Conservation (phyloP, 495 filamentous ascomycete genomes). For the Penicillium cataractarum region DNA sequence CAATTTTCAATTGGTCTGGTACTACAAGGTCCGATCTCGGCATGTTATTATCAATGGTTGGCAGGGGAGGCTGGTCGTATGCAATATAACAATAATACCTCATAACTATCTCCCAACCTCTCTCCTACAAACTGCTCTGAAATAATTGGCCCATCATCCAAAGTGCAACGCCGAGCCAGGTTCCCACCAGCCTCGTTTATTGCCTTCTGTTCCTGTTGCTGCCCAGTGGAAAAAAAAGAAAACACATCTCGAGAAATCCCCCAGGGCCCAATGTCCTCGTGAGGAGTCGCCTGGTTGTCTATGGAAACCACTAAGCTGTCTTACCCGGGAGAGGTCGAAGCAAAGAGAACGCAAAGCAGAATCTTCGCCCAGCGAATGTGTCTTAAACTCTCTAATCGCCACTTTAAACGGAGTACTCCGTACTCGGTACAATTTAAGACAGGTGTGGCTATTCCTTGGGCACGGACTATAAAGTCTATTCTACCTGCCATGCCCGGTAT, state of each 20-base stretch:
- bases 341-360: not conserved
- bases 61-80: not conserved
- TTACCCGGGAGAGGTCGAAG: not conserved
- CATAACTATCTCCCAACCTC: not conserved
- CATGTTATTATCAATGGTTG: not conserved
- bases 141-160: not conserved
- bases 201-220: not conserved
- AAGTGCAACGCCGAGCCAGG: slow-evolving; percentile 6
- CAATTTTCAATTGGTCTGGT: slow-evolving; percentile 18
- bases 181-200: not conserved
- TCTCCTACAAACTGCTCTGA: not conserved
- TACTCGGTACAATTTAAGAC: not conserved
- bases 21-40: not conserved
- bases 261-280: not conserved
- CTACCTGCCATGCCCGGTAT: not conserved
- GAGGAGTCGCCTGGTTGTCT: not conserved
- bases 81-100: not conserved
- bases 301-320: slow-evolving; percentile 8
- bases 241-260: not conserved
- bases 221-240: not conserved
- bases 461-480: not conserved
- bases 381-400: slow-evolving; percentile 9
- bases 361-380: not conserved
- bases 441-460: not conserved
- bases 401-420: too few species aligned